Percentiles rank a stretch among this genome's conserved stretches.
These are phyloP conservation scores for Planoprotostelium fungivorum DNA, from an alignment of 78 protist species.

Conservation along the genomic window DNA sequence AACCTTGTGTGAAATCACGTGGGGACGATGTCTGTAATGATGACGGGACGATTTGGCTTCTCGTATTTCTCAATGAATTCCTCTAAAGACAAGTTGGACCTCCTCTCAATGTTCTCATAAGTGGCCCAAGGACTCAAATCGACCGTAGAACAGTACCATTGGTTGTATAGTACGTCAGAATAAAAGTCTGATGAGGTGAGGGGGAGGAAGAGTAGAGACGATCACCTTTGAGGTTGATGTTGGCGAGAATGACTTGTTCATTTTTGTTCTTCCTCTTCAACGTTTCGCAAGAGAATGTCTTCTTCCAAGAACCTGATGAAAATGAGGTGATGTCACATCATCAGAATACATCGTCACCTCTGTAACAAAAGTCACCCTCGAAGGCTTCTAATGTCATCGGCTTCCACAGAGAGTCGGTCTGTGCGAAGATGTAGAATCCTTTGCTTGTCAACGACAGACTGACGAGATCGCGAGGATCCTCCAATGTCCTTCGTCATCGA, in stretches of 20 bases:
- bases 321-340: conserved; percentile 38
- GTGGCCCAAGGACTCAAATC: conserved; percentile 18
- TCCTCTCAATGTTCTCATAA: conserved; percentile 29
- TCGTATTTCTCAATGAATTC: conserved; percentile 26
- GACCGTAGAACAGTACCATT: conserved; percentile 33
- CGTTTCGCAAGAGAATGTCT: too few species aligned
- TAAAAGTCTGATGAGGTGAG: too few species aligned
- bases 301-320: too few species aligned
- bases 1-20: too few species aligned
- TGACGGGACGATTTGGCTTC: conserved; percentile 45
- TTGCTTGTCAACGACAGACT: conserved; percentile 1
- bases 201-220: background rate
- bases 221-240: conserved; percentile 11
- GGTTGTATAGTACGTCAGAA: conserved; percentile 39
- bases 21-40: conserved; percentile 23
- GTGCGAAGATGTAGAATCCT: conserved; percentile 32
- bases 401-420: conserved; percentile 48
- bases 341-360: conserved; percentile 5
- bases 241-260: background rate
- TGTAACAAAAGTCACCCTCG: conserved; percentile 8
- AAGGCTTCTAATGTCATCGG: conserved; percentile 13
- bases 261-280: too few species aligned
- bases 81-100: conserved; percentile 15
- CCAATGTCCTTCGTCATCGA: background rate
- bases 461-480: background rate